Evolutionary conservation across 192 early-diverging fungal species (phyloP), one percentile per base, ranked within the genome.

Genomic region (Coemansia sp.): DNA sequence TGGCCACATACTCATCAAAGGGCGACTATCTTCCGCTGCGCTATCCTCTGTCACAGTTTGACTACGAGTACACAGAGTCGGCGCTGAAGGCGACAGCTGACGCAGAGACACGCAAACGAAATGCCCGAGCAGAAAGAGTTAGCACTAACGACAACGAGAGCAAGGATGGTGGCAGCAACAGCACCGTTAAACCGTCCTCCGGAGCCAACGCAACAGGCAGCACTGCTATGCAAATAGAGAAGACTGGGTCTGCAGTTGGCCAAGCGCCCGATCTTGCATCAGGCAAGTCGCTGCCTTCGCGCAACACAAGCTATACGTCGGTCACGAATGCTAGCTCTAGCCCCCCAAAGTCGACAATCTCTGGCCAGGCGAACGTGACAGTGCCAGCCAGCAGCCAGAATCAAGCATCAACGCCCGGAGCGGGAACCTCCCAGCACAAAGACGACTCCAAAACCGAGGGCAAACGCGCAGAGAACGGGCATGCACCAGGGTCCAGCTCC

Each of bases 1-100:
- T 80, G 57, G 77, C 77, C 36, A 80, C 77, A 29, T 80, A 80
- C 54, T 80, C 77, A 38, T 75, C 77, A 33, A 74, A 80, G 50
- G 77, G 77, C 65, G 72, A 80, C 33, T 69, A 80, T 27, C 50
- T 80, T 50, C 77, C 77, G 8, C 40, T 80, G 45, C 59, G 72
- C 13, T 80, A 74, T 36, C 77, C 77, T 1, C 38, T 66, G 62
- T 68, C 70, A 10, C 31, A 42, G 23, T 55, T 62, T 19, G 75
- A 72, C 67, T 69, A 64, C 31, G 70, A 79, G 23, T 69, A 62
- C 29, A 59, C 67, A 23, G 68, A 65, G 50, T 22, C 37, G 25
- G 50, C 68, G 27, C 57, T 79, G 15, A 73, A 55, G 52, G 63
- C 42, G 3, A 52, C 42, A 23, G 59, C 27, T 20, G 52, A 29